Percentiles rank a stretch among this genome's conserved stretches.
Evolutionary conservation across 768 basidiomycete genomes (phyloP).

Genomic region (Lentinula lateritia): DNA sequence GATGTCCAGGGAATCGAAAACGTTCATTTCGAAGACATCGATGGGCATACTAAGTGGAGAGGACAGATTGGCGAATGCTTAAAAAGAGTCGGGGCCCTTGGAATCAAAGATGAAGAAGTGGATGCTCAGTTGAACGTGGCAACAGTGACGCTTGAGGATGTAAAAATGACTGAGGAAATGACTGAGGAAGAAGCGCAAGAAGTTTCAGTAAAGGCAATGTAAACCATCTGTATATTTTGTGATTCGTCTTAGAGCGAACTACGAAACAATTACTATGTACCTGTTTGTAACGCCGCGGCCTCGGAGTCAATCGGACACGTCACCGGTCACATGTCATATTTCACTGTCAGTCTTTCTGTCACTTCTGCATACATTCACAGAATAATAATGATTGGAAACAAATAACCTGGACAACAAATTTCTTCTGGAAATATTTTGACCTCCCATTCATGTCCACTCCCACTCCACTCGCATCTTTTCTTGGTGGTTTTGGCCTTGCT

Average conservation of each 20-base stretch:
- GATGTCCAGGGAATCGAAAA: constrained; percentile 50
- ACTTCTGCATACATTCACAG: neutral
- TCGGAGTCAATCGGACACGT: neutral
- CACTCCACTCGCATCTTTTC: constrained; percentile 44
- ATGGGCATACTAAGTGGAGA: constrained; percentile 47
- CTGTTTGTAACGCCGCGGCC: too few species aligned
- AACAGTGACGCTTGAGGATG: constrained; percentile 12
- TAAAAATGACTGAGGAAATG: constrained; percentile 12
- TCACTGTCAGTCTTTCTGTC: neutral
- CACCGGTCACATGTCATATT: neutral
- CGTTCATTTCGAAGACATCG: constrained; percentile 38
- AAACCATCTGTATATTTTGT: neutral
- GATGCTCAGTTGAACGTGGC: constrained; percentile 26
- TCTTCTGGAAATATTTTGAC: neutral
- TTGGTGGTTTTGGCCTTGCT: constrained; percentile 50
- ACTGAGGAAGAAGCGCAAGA: constrained; percentile 12
- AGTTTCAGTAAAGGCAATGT: neutral
- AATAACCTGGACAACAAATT: neutral
- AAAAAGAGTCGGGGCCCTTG: constrained; percentile 31
- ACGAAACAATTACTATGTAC: neutral
- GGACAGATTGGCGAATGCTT: constrained; percentile 43
- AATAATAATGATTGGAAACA: neutral
- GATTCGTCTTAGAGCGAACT: neutral
- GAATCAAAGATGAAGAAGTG: constrained; percentile 30
- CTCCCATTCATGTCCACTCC: constrained; percentile 28